A percentile compares a stretch with the other conserved stretches of the same genome.
phyloP scores from a whole-genome alignment of 169 alveolate genomes.

The Babesia gibsoni region DNA sequence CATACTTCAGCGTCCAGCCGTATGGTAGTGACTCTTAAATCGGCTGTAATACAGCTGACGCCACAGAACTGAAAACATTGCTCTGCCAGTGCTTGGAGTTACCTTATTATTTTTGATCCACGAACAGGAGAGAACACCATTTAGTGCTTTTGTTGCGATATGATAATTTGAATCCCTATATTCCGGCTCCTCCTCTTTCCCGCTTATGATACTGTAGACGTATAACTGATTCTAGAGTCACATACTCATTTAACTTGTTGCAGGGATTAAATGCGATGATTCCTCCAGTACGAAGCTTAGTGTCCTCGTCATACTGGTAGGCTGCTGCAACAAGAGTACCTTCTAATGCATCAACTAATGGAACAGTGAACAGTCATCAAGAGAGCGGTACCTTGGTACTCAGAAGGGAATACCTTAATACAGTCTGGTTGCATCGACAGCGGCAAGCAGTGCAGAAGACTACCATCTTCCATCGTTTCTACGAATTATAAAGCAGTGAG shows the following conservation, averaged over 20 bases:
- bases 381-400: constrained; percentile 6
- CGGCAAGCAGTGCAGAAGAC: not conserved
- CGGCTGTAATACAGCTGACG: constrained; percentile 25
- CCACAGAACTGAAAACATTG: constrained; percentile 22
- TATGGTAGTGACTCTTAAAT: not conserved
- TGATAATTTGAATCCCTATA: not conserved
- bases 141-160: not conserved
- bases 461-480: not conserved
- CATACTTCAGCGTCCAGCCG: not conserved
- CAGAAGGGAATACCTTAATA: constrained; percentile 28
- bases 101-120: constrained; percentile 28
- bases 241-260: constrained; percentile 2
- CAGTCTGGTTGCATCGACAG: constrained; percentile 43
- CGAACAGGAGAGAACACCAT: constrained; percentile 18
- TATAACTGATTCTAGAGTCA: not conserved
- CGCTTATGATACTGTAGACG: not conserved
- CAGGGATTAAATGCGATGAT: constrained; percentile 41
- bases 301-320: constrained; percentile 6
- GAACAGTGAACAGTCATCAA: too few species aligned
- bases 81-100: not conserved
- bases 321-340: constrained; percentile 28
- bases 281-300: constrained; percentile 17
- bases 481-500: too few species aligned
- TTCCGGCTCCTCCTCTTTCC: not conserved
- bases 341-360: constrained; percentile 8